Conservation (phyloP, 306 rosid genomes). For the Quercus glauca region DNA sequence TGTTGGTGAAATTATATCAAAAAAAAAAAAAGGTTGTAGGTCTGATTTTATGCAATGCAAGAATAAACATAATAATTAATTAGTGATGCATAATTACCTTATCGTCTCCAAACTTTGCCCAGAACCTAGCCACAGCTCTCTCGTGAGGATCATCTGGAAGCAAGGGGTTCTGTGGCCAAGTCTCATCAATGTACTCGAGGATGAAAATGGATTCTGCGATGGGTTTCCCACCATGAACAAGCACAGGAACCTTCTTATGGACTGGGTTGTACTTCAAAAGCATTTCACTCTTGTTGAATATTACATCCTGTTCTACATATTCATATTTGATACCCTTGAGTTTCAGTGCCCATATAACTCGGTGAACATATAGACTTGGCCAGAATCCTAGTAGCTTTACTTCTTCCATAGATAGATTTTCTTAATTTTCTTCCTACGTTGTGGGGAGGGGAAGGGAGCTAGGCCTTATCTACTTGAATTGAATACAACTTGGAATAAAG, state of each 20-base stretch:
- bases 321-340: conserved; percentile 43
- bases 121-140: conserved; percentile 33
- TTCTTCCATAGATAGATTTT: conserved; percentile 29
- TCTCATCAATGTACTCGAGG: conserved; percentile 50
- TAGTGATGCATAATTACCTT: conserved; percentile 21
- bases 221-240: conserved; percentile 49
- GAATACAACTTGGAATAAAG: too few relatives aligned
- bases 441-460: too few relatives aligned
- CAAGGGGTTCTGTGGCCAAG: conserved; percentile 32
- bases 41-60: too few relatives aligned
- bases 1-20: too few relatives aligned
- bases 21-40: too few relatives aligned
- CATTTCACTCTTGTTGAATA: conserved; percentile 33
- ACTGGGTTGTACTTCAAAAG: conserved; percentile 48
- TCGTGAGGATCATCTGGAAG: conserved; percentile 27
- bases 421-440: too few relatives aligned
- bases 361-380: conserved; percentile 36
- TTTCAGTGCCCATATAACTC: conserved; percentile 49
- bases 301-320: conserved; percentile 37
- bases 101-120: conserved; percentile 27
- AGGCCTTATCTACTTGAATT: too few relatives aligned
- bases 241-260: conserved; percentile 44
- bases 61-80: too few relatives aligned
- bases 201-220: conserved; percentile 43
- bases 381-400: conserved; percentile 48